These are phyloP conservation scores for Penstemon eatonii DNA, from an alignment of 257 asterid species.

Conservation along the genomic window DNA sequence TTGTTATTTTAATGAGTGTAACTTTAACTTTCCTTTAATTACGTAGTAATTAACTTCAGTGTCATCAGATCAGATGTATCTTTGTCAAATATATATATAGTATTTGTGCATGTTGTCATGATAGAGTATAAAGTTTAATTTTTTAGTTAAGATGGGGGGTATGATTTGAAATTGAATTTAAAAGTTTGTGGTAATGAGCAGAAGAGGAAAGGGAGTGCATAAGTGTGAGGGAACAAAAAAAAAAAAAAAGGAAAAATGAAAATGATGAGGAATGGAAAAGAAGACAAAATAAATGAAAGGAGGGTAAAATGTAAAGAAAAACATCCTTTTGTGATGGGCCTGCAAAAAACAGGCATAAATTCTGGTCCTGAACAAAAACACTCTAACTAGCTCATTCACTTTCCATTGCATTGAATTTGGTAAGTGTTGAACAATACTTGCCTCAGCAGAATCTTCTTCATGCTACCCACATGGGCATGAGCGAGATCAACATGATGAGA, in stretches of 20 bases:
- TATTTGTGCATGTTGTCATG: conserved; percentile 24
- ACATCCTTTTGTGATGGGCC: conserved; percentile 58
- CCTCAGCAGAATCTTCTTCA: conserved; percentile 51
- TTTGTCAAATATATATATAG: conserved; percentile 24
- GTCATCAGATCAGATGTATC: conserved; percentile 37
- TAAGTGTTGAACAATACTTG: conserved; percentile 53
- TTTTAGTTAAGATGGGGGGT: background rate
- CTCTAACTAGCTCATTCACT: background rate
- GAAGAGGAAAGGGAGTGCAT: conserved; percentile 22
- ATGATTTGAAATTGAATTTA: background rate
- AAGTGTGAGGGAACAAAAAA: conserved; percentile 28
- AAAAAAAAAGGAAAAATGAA: conserved; percentile 19
- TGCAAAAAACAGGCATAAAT: conserved; percentile 60
- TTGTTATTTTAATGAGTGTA: conserved; percentile 18
- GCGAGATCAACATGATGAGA: background rate
- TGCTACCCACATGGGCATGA: conserved; percentile 68
- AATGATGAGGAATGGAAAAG: conserved; percentile 23
- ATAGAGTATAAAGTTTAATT: background rate
- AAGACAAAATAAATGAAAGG: conserved; percentile 28
- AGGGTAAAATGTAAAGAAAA: conserved; percentile 23
- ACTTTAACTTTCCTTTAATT: conserved; percentile 19
- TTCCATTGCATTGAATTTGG: conserved; percentile 47
- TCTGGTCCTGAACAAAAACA: conserved; percentile 45
- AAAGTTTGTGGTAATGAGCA: background rate
- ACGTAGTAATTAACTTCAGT: conserved; percentile 27